Conservation (phyloP, 768 basidiomycete species). For the Phylloporus sp. region DNA sequence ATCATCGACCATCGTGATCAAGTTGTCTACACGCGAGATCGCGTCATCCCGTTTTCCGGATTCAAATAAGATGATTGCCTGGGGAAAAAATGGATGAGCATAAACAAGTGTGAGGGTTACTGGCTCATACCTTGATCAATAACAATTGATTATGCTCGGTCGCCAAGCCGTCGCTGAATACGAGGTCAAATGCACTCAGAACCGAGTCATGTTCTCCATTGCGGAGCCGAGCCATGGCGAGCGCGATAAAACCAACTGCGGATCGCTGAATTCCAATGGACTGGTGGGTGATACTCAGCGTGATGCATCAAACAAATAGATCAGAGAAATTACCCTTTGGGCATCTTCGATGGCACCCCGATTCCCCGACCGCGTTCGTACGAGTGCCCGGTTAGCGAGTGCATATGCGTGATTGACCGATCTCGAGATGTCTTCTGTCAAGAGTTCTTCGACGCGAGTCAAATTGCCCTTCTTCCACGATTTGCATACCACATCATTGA, state of each 20-base stretch:
- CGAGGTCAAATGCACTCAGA: conserved; percentile 8
- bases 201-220: background rate
- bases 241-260: background rate
- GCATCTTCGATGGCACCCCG: background rate
- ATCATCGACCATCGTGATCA: background rate
- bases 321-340: background rate
- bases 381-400: too few species aligned
- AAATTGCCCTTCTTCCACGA: too few species aligned
- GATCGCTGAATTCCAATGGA: background rate
- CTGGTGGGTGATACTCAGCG: background rate
- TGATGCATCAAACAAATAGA: too few species aligned
- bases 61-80: conserved; percentile 8
- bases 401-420: too few species aligned
- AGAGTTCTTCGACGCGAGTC: too few species aligned
- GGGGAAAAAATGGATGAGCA: background rate
- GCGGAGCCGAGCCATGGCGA: background rate
- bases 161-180: background rate
- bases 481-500: too few species aligned
- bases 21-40: conserved; percentile 2
- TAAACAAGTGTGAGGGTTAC: fast-evolving
- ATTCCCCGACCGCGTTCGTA: too few species aligned
- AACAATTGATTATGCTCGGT: conserved; percentile 8
- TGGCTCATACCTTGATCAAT: conserved; percentile 5
- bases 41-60: conserved; percentile 5
- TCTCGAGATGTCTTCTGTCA: too few species aligned